Evolutionary conservation across 2,329 filamentous ascomycete genomes (phyloP), one percentile per base, ranked within the genome.

Genomic region (Curvularia sp.): DNA sequence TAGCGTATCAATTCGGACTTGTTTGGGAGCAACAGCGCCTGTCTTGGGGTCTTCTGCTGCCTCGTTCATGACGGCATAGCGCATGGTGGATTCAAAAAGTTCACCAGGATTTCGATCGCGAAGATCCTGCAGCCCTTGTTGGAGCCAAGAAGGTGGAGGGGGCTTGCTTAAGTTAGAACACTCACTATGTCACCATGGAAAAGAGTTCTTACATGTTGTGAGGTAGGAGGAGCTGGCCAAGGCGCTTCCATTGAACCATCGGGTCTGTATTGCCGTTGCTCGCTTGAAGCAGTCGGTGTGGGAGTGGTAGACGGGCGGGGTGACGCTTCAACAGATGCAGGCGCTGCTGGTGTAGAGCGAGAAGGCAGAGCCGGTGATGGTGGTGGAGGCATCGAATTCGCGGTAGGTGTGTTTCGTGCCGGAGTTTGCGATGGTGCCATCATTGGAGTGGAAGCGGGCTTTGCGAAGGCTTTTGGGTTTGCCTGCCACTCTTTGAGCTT

Each of bases 31-130:
- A 23, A 59, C 59, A 19, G 85, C 79, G 60, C 89, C 86, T 2
- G 90, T 93, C 48, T 85, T 82, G 10, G 63, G 64, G 42, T 71
- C 64, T 50, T 64, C 60, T 21, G 65, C 61, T 10, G 64, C 67
- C 60, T 85, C 85, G 75, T 96, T 89, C 61, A 97, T 86, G 57
- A 90, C 88, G 23, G 87, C 91, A 78, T 96, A 93, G 60, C 93
- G 92, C 95, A 99, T 99, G 21, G 89, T 86, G 53, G 88, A 90
- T 77, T 97, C 92, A 74, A 98, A 98, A 28, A 86, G 84, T 75
- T 97, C 93, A 68, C 89, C 86, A 3, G 91, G 89, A 71, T 97
- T 94, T 18, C 79, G 78, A 59, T 83, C 81, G 66, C 87, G 87
- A 55, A 98, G 85, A 23, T 87, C 83, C 58, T 85, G 81, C n/a